Evolutionary conservation across 805 yeast species (phyloP).

Genomic region (Torulaspora microellipsoides): DNA sequence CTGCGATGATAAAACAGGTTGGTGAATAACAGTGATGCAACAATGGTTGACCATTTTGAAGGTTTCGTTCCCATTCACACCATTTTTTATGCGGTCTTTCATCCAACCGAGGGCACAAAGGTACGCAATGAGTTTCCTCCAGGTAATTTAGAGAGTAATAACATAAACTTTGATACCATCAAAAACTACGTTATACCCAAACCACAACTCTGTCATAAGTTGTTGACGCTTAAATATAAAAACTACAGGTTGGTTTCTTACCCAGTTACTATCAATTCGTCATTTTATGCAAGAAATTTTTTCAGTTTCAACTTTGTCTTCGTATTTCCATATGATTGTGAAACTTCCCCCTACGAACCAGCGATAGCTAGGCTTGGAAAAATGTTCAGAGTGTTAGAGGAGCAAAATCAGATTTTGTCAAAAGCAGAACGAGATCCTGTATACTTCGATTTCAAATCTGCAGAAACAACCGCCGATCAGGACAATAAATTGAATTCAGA

Average conservation of each 20-base stretch:
- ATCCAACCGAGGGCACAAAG: conserved; percentile 93
- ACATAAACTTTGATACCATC: conserved; percentile 74
- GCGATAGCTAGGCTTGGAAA: conserved; percentile 79
- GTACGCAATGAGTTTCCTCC: conserved; percentile 88
- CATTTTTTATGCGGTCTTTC: conserved; percentile 85
- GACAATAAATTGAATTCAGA: conserved; percentile 11
- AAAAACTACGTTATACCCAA: conserved; percentile 93
- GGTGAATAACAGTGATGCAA: neutral
- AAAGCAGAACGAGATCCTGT: conserved; percentile 42
- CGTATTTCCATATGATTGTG: conserved; percentile 79
- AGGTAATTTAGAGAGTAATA: conserved; percentile 40
- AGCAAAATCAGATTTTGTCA: conserved; percentile 75
- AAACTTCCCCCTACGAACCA: conserved; percentile 80
- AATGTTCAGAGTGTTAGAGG: conserved; percentile 87
- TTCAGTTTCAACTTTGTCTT: conserved; percentile 91
- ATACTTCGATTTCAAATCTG: conserved; percentile 30
- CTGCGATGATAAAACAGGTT: too few species aligned
- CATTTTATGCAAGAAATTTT: conserved; percentile 81
- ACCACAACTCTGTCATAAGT: conserved; percentile 79
- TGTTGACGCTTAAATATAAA: conserved; percentile 68
- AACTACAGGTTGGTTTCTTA: conserved; percentile 74
- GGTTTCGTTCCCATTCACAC: conserved; percentile 90
- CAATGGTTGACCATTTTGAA: conserved; percentile 30
- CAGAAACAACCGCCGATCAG: conserved; percentile 11
- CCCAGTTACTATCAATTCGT: conserved; percentile 77